Evolutionary conservation across 768 basidiomycete species (phyloP), one percentile per base, ranked within the genome.

Genomic region (Boletus speciosus): DNA sequence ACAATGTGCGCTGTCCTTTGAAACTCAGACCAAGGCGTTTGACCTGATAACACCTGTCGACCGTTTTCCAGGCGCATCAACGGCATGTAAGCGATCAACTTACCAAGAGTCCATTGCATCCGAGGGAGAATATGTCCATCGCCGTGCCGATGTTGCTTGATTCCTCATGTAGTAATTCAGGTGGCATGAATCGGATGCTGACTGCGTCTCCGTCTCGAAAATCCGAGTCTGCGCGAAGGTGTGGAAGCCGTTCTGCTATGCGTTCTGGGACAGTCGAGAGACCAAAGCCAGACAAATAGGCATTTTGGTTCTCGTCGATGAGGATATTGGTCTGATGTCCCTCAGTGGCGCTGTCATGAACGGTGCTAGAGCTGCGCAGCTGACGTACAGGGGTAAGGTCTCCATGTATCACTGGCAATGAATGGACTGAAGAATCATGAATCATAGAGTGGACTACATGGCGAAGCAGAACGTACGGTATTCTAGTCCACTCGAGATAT

Each of bases 401-500:
- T 14, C 59, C 59, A 10, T 60, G 59, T 32, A 60, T 51, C 12
- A 60, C 53, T 3, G 59, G 59, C 14, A 60, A 38, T 6, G 59
- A 60, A 37, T 60, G 59, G 12, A 60, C 59, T 60, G 16, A 15
- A 21, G 5, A 11, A 2, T 37, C 12, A 14, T 49, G n/a, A 44
- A 19, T 27, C 11, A 10, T 4, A 25, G 31, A 8, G 29, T 5
- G 35, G 16, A 11, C 8, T n/a, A 23, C 35, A 29, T 37, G 16
- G 25, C 6, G 11, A 39, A 19, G 27, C 16, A 21, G 39, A 14
- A 51, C 59, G 12, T 25, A 60, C 53, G 46, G 39, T 60, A 60
- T 15, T 60, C 59, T 19, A 60, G 16, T 12, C 59, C 58, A n/a
- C 49, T 60, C 19, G 59, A 39, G 42, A 60, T 60, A 40, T 60